These are phyloP conservation scores for Kappamyces sp. DNA, from an alignment of 192 early-diverging fungal genomes.

Conservation along the genomic window DNA sequence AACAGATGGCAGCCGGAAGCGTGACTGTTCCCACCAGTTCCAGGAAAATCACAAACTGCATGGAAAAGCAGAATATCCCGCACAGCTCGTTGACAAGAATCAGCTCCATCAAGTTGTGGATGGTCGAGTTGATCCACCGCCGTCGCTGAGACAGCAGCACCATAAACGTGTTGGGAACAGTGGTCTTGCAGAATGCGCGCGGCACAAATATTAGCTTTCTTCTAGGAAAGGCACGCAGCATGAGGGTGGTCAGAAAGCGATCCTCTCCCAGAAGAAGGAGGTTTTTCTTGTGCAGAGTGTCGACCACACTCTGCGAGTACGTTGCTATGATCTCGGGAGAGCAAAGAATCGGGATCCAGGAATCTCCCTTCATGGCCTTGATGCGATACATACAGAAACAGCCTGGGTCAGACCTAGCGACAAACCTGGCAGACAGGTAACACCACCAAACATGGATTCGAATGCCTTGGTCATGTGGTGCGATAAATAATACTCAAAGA, in stretches of 20 bases:
- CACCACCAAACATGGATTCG: constrained; percentile 95
- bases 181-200: constrained; percentile 83
- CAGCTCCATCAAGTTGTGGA: constrained; percentile 92
- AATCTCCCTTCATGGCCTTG: constrained; percentile 49
- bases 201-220: constrained; percentile 94
- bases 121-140: constrained; percentile 96
- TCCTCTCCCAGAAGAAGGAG: constrained; percentile 90
- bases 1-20: constrained; percentile 79
- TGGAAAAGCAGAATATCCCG: constrained; percentile 92
- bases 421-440: constrained; percentile 76
- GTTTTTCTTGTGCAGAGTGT: constrained; percentile 87
- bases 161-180: constrained; percentile 79
- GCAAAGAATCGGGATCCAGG: constrained; percentile 49
- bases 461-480: constrained; percentile 96
- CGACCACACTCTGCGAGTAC: constrained; percentile 44
- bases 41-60: constrained; percentile 82
- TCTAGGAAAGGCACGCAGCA: constrained; percentile 88
- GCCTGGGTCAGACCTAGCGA: constrained; percentile 28
- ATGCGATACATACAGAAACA: constrained; percentile 97
- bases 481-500: constrained; percentile 97
- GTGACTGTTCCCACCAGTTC: constrained; percentile 83
- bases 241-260: constrained; percentile 88
- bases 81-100: constrained; percentile 89
- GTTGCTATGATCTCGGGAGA: constrained; percentile 69
- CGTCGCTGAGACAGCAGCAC: constrained; percentile 83